Percentiles rank a stretch among this genome's conserved stretches.
Evolutionary conservation across 2,329 filamentous ascomycete species (phyloP).

Genomic region (Davidsoniella eucalypti): DNA sequence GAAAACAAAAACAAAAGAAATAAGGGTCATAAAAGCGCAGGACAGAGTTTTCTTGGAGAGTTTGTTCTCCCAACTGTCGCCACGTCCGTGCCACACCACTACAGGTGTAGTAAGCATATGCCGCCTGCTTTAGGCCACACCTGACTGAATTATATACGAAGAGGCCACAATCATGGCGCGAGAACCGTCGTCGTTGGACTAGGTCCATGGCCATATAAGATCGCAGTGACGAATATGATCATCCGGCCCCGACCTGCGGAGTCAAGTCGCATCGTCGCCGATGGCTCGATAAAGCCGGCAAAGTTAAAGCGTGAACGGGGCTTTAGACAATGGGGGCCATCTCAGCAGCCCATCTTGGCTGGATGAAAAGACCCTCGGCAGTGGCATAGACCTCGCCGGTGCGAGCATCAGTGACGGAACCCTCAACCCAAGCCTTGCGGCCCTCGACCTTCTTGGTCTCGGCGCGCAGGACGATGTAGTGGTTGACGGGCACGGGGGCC

Average conservation of each 20-base stretch:
- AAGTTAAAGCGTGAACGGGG: neutral
- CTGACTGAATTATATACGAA: neutral
- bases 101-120: too few relatives aligned
- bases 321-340: slow-evolving; percentile 11
- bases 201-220: neutral
- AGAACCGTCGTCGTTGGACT: neutral
- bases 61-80: too few relatives aligned
- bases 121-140: neutral
- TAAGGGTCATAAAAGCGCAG: neutral
- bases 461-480: slow-evolving; percentile 62
- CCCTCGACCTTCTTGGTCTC: slow-evolving; percentile 76
- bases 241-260: neutral
- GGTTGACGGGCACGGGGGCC: slow-evolving; percentile 57
- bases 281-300: neutral
- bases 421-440: slow-evolving; percentile 86
- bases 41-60: too few relatives aligned
- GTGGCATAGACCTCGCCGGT: slow-evolving; percentile 11
- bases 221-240: neutral
- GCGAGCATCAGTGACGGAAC: slow-evolving; percentile 19
- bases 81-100: too few relatives aligned
- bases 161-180: neutral
- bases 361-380: slow-evolving; percentile 9
- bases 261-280: neutral
- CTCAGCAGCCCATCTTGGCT: slow-evolving; percentile 12
- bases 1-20: neutral